These are phyloP conservation scores for Rhododendron vialii DNA, from an alignment of 148 eudicot genomes.

Conservation along the genomic window DNA sequence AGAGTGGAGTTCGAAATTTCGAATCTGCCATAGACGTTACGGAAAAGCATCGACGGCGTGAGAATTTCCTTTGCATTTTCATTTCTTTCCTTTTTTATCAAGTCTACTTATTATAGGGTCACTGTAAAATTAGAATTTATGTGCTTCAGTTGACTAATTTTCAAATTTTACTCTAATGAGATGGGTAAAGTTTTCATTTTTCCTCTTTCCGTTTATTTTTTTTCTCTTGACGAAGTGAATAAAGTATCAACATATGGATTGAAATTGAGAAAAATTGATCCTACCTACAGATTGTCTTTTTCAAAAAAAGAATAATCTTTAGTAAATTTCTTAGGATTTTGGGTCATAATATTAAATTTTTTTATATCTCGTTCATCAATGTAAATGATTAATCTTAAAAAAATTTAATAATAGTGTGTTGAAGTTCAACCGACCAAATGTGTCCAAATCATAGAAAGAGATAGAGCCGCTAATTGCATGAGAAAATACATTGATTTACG, in stretches of 20 bases:
- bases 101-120: not conserved
- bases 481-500: not conserved
- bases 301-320: too few relatives aligned
- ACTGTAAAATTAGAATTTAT: not conserved
- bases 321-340: too few relatives aligned
- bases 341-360: too few relatives aligned
- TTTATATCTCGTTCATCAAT: too few relatives aligned
- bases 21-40: constrained; percentile 6
- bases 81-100: not conserved
- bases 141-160: not conserved
- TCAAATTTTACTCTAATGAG: not conserved
- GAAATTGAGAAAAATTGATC: not conserved
- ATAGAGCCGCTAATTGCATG: not conserved
- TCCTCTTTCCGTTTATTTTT: not conserved
- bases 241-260: too few relatives aligned
- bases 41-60: not conserved
- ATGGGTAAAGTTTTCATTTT: not conserved
- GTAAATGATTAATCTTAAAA: not conserved
- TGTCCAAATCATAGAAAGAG: not conserved
- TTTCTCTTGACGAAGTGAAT: not conserved
- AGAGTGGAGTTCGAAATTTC: not conserved
- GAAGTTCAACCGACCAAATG: not conserved
- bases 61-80: not conserved
- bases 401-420: not conserved
- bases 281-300: not conserved